Base-by-base conservation (phyloP, 805 yeast genomes). In the Metschnikowia borealis region DNA sequence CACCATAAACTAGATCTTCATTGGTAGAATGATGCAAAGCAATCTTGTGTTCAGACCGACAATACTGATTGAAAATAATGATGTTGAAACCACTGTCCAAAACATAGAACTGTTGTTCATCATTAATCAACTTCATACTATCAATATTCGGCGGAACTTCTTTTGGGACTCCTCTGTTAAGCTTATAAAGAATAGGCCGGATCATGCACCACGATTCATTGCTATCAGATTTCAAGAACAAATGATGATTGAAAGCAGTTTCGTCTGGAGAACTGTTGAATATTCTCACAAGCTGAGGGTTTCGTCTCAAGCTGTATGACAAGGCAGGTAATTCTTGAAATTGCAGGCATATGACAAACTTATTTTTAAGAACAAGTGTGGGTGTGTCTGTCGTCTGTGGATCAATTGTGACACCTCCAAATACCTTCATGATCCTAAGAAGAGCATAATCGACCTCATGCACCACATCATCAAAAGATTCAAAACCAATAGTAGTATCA, bases 251-350 rank as follows among this genome's bases (percentile, higher is more conserved):
- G 52, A 54, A 66, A 13, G 77, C 73, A n/a, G 77, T 71, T 54
- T 74, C 79, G 49, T 75, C 79, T 0, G 79, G 79, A 46, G 73
- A 68, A 10, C 73, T 65, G 52, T 74, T 74, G 57, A 72, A 73
- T 3, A 70, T 66, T 37, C 64, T 58, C 7, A 73, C 55, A 29
- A 75, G 64, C 32, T 66, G 69, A 3, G 68, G 70, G 46, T 70
- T 70, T 46, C 66, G 62, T 44, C 74, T 57, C 48, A 74, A 61
- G 47, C 65, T 58, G 49, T 70, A 73, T 2, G 68, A 57, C 45
- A 66, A 60, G 14, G 62, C 49, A 1, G 76, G 73, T 14, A 74
- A 47, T 0, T 53, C 43, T 5, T 53, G 54, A 38, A 70, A 70
- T 46, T 57, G 53, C 39, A 61, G 69, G 44, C 64, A 59, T n/a